Percentiles rank a stretch among this genome's conserved stretches.
Evolutionary conservation across 768 basidiomycete genomes (phyloP).

Genomic region (Boletus bicolor): DNA sequence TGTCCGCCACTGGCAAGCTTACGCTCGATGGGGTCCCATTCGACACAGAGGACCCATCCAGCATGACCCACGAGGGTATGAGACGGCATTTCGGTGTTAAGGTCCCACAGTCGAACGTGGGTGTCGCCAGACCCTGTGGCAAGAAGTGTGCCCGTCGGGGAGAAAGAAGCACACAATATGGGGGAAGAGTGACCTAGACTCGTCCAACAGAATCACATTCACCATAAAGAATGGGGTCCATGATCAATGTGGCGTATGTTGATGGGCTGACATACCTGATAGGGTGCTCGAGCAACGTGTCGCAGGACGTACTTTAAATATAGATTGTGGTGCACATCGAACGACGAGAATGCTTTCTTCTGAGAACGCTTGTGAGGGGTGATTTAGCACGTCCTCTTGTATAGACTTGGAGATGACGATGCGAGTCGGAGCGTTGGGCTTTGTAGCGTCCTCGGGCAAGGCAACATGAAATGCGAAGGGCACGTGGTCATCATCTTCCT

Average conservation of each 20-base stretch:
- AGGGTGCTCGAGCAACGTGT: slow-evolving; percentile 92
- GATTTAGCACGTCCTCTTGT: slow-evolving; percentile 72
- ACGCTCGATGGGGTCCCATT: slow-evolving; percentile 94
- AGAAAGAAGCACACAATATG: slow-evolving; percentile 93
- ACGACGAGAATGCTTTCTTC: slow-evolving; percentile 86
- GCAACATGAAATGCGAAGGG: slow-evolving; percentile 90
- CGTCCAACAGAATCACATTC: slow-evolving; percentile 3
- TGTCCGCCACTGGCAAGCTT: slow-evolving; percentile 91
- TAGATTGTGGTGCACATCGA: slow-evolving; percentile 91
- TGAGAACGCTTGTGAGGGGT: slow-evolving; percentile 68
- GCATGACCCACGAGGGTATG: slow-evolving; percentile 84
- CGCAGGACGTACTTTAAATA: slow-evolving; percentile 91
- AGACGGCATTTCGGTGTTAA: slow-evolving; percentile 88
- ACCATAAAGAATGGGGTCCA: slow-evolving; percentile 1
- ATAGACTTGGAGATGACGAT: slow-evolving; percentile 85
- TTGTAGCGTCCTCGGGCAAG: slow-evolving; percentile 55
- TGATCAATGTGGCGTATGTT: slow-evolving; percentile 4
- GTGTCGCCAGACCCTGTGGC: slow-evolving; percentile 97
- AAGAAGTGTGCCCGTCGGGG: slow-evolving; percentile 85
- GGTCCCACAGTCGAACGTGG: slow-evolving; percentile 90
- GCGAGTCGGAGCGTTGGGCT: slow-evolving; percentile 58
- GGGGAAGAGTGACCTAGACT: slow-evolving; percentile 80
- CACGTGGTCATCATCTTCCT: slow-evolving; percentile 75
- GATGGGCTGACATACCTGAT: slow-evolving; percentile 51
- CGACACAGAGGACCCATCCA: slow-evolving; percentile 96